phyloP scores from a whole-genome alignment of 768 basidiomycete genomes.

The Gymnopilus dilepis region DNA sequence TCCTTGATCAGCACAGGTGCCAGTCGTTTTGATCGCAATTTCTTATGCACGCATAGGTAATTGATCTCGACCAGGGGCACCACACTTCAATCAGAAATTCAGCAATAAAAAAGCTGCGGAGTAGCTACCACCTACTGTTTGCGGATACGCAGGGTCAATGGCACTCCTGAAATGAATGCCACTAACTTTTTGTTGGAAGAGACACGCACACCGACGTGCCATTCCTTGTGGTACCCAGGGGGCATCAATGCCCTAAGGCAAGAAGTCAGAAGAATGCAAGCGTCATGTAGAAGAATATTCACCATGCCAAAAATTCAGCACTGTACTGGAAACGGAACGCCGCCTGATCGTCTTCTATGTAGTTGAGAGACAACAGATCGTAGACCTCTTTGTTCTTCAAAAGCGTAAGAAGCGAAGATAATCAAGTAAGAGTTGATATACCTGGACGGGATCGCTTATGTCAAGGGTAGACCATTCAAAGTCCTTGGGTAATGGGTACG shows the following conservation, averaged over 20 bases:
- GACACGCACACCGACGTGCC: constrained; percentile 96
- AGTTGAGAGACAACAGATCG: constrained; percentile 88
- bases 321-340: constrained; percentile 97
- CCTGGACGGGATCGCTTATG: constrained; percentile 77
- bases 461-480: constrained; percentile 92
- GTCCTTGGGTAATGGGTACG: constrained; percentile 87
- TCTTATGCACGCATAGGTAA: constrained; percentile 97
- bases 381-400: constrained; percentile 90
- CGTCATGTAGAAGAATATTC: constrained; percentile 15
- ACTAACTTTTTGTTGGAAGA: constrained; percentile 91
- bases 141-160: constrained; percentile 85
- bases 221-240: constrained; percentile 91
- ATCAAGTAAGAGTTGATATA: constrained; percentile 31
- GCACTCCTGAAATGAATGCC: constrained; percentile 95
- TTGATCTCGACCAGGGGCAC: constrained; percentile 91
- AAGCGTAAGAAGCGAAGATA: neutral
- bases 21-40: constrained; percentile 91
- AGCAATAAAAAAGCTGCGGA: too few species aligned
- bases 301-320: constrained; percentile 94
- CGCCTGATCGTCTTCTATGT: constrained; percentile 96
- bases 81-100: constrained; percentile 26
- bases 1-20: constrained; percentile 98
- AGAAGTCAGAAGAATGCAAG: constrained; percentile 6
- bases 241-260: constrained; percentile 85
- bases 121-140: constrained; percentile 60